These are phyloP conservation scores for Anthoceros angustus DNA, from an alignment of 225 moss, liverwort and hornwort species.

Conservation along the genomic window DNA sequence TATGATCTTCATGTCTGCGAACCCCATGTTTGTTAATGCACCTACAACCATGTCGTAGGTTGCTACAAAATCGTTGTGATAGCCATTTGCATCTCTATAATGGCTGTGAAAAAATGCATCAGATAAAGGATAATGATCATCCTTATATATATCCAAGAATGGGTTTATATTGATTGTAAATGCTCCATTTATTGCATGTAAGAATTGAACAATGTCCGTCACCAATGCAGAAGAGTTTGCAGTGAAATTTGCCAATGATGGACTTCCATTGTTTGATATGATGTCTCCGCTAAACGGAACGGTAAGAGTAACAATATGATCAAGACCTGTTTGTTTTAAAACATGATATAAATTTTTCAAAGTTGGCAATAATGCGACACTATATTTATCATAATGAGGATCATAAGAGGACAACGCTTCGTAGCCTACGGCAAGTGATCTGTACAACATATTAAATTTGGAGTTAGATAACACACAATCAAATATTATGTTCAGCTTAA, in stretches of 20 bases:
- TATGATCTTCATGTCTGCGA: not conserved
- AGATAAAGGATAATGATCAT: not conserved
- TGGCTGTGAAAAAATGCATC: not conserved
- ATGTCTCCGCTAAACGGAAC: not conserved
- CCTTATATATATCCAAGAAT: not conserved
- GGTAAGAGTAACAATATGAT: not conserved
- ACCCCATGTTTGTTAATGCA: not conserved
- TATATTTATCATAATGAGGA: not conserved
- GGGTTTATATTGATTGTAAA: not conserved
- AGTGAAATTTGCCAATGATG: not conserved
- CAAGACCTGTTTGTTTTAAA: not conserved
- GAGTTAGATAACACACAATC: too few species aligned
- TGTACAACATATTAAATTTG: not conserved
- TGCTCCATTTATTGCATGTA: not conserved
- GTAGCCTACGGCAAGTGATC: not conserved
- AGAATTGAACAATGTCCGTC: not conserved
- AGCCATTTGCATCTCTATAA: not conserved
- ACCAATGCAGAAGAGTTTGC: not conserved
- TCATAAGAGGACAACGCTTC: not conserved
- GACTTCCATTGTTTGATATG: not conserved
- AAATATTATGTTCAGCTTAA: not conserved
- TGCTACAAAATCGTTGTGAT: not conserved
- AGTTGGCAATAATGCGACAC: not conserved
- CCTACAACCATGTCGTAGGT: not conserved
- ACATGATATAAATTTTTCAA: not conserved